Evolutionary conservation across 148 eudicot species (phyloP).

Genomic region (Amaranthus cruentus): DNA sequence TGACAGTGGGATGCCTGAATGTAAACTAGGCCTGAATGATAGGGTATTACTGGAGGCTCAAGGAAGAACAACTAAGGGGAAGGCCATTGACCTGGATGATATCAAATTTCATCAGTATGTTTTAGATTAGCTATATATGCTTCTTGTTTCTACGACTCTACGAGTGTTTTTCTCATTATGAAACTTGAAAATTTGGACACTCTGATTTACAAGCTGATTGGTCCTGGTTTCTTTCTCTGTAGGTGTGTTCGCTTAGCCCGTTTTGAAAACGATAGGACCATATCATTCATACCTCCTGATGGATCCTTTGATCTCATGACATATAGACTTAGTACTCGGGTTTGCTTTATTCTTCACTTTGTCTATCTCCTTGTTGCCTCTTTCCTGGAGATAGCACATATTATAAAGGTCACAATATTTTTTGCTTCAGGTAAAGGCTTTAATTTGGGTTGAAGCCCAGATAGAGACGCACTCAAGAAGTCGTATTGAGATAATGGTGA

Average conservation of each 20-base stretch:
- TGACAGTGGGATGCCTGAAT: constrained; percentile 99
- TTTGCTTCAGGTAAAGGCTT: constrained; percentile 74
- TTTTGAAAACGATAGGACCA: constrained; percentile 92
- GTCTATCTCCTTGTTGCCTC: neutral
- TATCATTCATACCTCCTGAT: constrained; percentile 97
- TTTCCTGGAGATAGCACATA: neutral
- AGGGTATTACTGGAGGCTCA: constrained; percentile 94
- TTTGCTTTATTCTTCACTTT: constrained; percentile 19
- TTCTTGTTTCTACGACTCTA: neutral
- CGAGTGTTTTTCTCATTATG: neutral
- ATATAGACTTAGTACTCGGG: constrained; percentile 96
- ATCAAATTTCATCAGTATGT: constrained; percentile 97
- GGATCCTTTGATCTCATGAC: constrained; percentile 98
- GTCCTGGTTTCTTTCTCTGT: constrained; percentile 8
- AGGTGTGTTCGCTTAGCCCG: constrained; percentile 97
- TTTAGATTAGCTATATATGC: neutral
- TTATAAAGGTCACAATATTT: neutral
- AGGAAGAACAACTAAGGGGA: constrained; percentile 86
- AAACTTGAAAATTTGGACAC: neutral
- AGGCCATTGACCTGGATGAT: constrained; percentile 93
- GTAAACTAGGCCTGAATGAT: constrained; percentile 95
- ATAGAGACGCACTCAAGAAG: constrained; percentile 91
- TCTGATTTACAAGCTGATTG: constrained; percentile 12
- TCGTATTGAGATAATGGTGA: constrained; percentile 85
- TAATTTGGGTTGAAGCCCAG: constrained; percentile 98